phyloP scores from a whole-genome alignment of 2,329 filamentous ascomycete genomes.

The Colletotrichum lentis region DNA sequence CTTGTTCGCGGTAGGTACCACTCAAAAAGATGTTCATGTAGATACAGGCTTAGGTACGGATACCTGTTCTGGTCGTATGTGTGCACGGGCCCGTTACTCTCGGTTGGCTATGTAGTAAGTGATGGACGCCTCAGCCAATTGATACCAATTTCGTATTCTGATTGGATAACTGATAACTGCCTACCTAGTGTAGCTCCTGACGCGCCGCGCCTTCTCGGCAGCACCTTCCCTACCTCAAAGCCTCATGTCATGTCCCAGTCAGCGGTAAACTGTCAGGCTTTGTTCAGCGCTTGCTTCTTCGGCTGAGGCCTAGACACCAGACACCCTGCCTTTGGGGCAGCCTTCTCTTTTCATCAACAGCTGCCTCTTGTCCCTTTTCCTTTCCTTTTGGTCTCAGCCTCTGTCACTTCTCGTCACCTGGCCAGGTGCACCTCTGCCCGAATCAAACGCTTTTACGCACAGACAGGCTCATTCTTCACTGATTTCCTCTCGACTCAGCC shows the following conservation, averaged over 20 bases:
- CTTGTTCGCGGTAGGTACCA: too few relatives aligned
- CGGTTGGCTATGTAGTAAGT: not conserved
- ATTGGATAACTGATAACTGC: not conserved
- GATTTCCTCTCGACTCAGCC: not conserved
- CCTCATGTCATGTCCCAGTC: constrained; percentile 10
- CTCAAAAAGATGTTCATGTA: too few relatives aligned
- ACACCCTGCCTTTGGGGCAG: not conserved
- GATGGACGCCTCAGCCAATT: not conserved
- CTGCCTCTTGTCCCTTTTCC: not conserved
- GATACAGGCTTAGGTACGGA: too few relatives aligned
- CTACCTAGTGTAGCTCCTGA: not conserved
- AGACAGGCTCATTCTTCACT: constrained; percentile 7
- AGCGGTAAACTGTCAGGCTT: constrained; percentile 2
- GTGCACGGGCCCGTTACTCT: not conserved
- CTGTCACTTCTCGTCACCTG: constrained; percentile 8
- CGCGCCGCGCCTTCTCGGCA: not conserved
- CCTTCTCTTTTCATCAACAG: not conserved
- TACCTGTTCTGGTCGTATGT: not conserved
- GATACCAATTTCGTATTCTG: not conserved
- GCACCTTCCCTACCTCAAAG: not conserved
- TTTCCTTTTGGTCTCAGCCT: not conserved
- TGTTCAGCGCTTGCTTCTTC: not conserved
- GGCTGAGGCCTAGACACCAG: not conserved
- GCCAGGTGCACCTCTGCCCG: constrained; percentile 13
- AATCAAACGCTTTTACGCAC: not conserved